Percentiles rank a stretch among this genome's conserved stretches.
phyloP scores from a whole-genome alignment of 2,329 filamentous ascomycete species.

The Aschersonia sp. region DNA sequence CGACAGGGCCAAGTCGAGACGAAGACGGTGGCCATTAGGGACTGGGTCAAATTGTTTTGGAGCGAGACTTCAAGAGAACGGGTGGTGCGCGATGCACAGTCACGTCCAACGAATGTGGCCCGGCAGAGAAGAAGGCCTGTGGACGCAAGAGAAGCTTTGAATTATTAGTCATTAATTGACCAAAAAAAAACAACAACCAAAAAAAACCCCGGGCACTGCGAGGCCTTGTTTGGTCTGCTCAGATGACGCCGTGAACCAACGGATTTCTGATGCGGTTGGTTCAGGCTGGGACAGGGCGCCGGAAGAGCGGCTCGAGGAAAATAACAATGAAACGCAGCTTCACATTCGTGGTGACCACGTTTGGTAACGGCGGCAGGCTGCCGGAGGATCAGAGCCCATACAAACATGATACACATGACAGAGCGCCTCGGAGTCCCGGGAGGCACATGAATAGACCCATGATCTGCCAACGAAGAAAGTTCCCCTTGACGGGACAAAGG shows the following conservation, averaged over 20 bases:
- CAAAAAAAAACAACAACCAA: background rate
- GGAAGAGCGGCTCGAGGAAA: too few species aligned
- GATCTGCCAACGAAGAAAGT: background rate
- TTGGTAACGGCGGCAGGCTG: too few species aligned
- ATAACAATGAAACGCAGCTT: too few species aligned
- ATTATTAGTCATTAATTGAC: background rate
- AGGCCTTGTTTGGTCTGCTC: constrained; percentile 2
- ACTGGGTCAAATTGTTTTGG: background rate
- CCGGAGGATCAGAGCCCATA: too few species aligned
- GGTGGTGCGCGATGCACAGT: background rate
- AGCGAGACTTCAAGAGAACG: background rate
- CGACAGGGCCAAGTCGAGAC: background rate
- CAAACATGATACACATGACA: too few species aligned
- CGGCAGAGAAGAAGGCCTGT: background rate
- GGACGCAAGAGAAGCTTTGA: constrained; percentile 1
- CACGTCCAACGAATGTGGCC: too few species aligned
- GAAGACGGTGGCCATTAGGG: background rate
- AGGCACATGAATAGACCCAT: background rate
- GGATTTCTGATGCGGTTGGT: background rate
- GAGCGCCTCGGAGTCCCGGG: too few species aligned
- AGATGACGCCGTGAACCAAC: constrained; percentile 1
- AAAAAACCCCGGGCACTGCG: background rate
- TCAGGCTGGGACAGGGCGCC: background rate
- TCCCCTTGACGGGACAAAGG: background rate
- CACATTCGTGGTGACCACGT: too few species aligned